phyloP scores from a whole-genome alignment of 2,329 filamentous ascomycete genomes.

The Colletotrichum sublineola region DNA sequence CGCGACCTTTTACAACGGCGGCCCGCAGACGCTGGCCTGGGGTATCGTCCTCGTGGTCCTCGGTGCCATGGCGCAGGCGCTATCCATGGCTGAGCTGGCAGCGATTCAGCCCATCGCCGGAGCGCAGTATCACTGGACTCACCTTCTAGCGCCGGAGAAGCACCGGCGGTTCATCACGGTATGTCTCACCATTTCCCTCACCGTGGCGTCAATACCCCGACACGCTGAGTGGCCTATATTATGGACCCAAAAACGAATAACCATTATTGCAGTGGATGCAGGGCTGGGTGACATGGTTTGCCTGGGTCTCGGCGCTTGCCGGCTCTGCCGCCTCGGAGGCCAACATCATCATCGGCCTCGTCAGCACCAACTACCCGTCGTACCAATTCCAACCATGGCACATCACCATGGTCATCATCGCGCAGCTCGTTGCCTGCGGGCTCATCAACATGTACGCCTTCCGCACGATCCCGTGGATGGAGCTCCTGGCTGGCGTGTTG shows the following conservation, averaged over 20 bases:
- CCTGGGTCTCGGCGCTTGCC: slow-evolving; percentile 38
- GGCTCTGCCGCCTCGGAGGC: slow-evolving; percentile 37
- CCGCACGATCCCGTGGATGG: slow-evolving; percentile 40
- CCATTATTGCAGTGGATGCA: slow-evolving; percentile 31
- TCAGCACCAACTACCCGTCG: slow-evolving; percentile 36
- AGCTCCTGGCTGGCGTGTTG: slow-evolving; percentile 35
- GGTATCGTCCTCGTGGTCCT: slow-evolving; percentile 36
- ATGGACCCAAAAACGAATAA: neutral
- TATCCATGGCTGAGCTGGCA: slow-evolving; percentile 45
- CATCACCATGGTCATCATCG: slow-evolving; percentile 37
- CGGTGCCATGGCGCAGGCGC: slow-evolving; percentile 36
- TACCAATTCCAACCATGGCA: slow-evolving; percentile 40
- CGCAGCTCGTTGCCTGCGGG: slow-evolving; percentile 33
- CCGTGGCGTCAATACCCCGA: neutral
- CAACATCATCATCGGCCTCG: slow-evolving; percentile 40
- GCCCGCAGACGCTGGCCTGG: slow-evolving; percentile 38
- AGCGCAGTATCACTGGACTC: slow-evolving; percentile 45
- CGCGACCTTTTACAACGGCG: slow-evolving; percentile 36
- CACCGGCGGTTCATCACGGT: slow-evolving; percentile 38
- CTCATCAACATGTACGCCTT: slow-evolving; percentile 42
- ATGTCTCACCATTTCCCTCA: neutral
- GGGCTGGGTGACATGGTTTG: slow-evolving; percentile 40
- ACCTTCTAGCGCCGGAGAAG: slow-evolving; percentile 37
- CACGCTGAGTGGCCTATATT: neutral
- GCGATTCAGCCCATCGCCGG: slow-evolving; percentile 45